Conservation (phyloP, 1,284 basidiomycete genomes). For the Malassezia sp. region DNA sequence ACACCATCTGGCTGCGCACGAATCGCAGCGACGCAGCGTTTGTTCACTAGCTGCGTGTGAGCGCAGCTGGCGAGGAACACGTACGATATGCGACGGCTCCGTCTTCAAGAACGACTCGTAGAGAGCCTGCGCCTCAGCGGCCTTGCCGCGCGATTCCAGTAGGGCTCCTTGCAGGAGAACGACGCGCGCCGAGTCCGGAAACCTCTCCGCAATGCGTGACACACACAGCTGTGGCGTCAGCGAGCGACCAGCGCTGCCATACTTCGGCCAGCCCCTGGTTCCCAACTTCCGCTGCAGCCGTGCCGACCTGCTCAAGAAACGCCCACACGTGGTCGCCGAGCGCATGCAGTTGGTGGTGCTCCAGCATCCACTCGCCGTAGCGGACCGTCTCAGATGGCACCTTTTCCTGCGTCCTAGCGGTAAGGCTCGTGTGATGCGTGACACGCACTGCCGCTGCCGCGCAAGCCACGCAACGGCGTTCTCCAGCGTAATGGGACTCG, state of each 20-base stretch:
- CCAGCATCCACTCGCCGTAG: constrained; percentile 55
- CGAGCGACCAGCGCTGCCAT: constrained; percentile 41
- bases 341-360: constrained; percentile 50
- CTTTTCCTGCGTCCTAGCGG: constrained; percentile 35
- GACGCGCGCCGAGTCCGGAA: constrained; percentile 71
- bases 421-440: neutral
- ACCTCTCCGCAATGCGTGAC: constrained; percentile 58
- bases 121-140: constrained; percentile 53
- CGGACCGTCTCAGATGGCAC: constrained; percentile 63
- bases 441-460: constrained; percentile 9
- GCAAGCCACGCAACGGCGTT: constrained; percentile 10
- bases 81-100: constrained; percentile 66
- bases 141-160: constrained; percentile 60
- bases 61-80: constrained; percentile 37
- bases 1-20: constrained; percentile 18
- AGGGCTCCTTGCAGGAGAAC: constrained; percentile 71
- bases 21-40: constrained; percentile 64
- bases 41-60: constrained; percentile 60
- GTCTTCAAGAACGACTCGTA: constrained; percentile 60
- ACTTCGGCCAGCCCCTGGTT: constrained; percentile 71
- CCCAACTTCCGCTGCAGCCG: constrained; percentile 75
- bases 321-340: constrained; percentile 54
- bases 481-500: constrained; percentile 7
- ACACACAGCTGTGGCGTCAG: constrained; percentile 60
- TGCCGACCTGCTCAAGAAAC: constrained; percentile 72